Base-by-base conservation (phyloP, 768 basidiomycete species). In the Lactarius vividus region DNA sequence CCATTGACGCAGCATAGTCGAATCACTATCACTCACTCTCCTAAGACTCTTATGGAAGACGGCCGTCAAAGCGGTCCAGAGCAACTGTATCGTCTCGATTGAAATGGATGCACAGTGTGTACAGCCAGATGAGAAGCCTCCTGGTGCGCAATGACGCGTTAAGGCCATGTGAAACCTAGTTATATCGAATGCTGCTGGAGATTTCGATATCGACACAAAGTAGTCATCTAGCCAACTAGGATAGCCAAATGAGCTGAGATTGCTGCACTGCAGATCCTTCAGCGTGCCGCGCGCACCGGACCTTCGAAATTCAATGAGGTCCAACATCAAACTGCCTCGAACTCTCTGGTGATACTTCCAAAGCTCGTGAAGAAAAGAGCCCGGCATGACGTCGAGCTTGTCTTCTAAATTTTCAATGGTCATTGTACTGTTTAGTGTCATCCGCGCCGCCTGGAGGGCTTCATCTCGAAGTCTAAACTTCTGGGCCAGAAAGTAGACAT, bases 171-270 rank as follows among this genome's bases (percentile, higher is more conserved):
- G 62, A 58, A 63, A 63, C 35, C 37, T 52, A 2, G 57, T 63
- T 18, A 52, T 33, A 33, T 46, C 28, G 20, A 57, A 55, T n/a
- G 18, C 18, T 33, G 59, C 44, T 15, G 59, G 59, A 15, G 33
- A 15, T 31, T 52, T 55, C 49, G 52, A 28, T 18, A 62, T 62
- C 13, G 61, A 62, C 11, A 31, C 53, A n/a, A 55, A 10, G 29
- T 62, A 62, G 29, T 62, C 52, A 18, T 55, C 52, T 39, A 62
- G 61, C 61, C 61, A 62, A 18, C 37, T n/a, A 13, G 61, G 61
- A 29, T 54, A 39, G 18, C 59, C 59, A 18, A 60, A 60, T 11
- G 44, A 52, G 59, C 59, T 26, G 23, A 60, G 33, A 13, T 52
- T 33, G 20, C 3, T 16, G 33, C 59, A 60, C 9, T 37, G 46